Evolutionary conservation across 768 basidiomycete genomes (phyloP).

Genomic region (Phlegmacium glaucopus): DNA sequence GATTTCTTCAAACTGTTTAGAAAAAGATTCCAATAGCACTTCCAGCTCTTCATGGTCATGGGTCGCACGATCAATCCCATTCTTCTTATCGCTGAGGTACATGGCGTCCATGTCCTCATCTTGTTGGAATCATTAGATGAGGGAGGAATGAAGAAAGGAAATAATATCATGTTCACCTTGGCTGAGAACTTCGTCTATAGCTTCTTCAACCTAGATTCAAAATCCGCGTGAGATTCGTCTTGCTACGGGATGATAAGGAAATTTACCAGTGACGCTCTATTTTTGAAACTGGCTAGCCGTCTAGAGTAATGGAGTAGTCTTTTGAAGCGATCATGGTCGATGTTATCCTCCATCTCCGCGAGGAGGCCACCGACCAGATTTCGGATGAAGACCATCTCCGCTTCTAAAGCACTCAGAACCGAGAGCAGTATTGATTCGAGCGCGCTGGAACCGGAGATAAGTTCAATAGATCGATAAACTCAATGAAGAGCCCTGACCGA

Average conservation of each 20-base stretch:
- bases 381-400: conserved; percentile 93
- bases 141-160: conserved; percentile 2
- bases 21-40: conserved; percentile 88
- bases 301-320: conserved; percentile 90
- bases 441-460: conserved; percentile 52
- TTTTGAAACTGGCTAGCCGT: conserved; percentile 84
- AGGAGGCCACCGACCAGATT: conserved; percentile 87
- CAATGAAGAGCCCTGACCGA: conserved; percentile 44
- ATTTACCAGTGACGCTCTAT: conserved; percentile 76
- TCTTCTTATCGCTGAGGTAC: conserved; percentile 89
- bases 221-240: conserved; percentile 2
- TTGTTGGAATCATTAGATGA: conserved; percentile 24
- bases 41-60: conserved; percentile 93
- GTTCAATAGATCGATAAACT: conserved; percentile 5
- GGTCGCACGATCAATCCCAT: conserved; percentile 50
- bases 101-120: conserved; percentile 94
- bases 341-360: conserved; percentile 92
- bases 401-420: conserved; percentile 88
- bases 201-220: conserved; percentile 70
- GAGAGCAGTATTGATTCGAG: conserved; percentile 91
- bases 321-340: conserved; percentile 93
- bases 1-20: conserved; percentile 96
- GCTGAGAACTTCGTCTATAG: conserved; percentile 86
- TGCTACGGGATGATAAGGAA: not conserved
- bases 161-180: conserved; percentile 52